These are phyloP conservation scores for Stephania japonica DNA, from an alignment of 164 flowering plant species.

Conservation along the genomic window DNA sequence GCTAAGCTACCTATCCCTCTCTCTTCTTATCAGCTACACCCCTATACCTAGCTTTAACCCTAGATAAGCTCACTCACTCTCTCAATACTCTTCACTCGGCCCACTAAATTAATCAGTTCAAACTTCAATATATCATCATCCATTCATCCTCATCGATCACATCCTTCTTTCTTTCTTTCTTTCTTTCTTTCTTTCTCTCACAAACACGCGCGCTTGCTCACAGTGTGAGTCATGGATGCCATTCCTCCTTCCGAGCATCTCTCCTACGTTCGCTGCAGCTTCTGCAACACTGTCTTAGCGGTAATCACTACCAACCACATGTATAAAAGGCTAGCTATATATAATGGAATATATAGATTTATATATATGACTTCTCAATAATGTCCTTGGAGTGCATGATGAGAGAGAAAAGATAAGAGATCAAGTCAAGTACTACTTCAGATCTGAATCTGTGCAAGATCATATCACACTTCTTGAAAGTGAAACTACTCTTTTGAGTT, in stretches of 20 bases:
- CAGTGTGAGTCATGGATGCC: conserved; percentile 32
- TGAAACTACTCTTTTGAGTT: background rate
- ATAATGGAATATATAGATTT: background rate
- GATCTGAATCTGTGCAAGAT: background rate
- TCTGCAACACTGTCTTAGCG: conserved; percentile 90
- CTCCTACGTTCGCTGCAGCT: conserved; percentile 93
- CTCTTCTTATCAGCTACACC: too few relatives aligned
- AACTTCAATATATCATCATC: background rate
- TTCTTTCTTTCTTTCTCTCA: conserved; percentile 2
- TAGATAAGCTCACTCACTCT: background rate
- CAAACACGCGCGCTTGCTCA: conserved; percentile 4
- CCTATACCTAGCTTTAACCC: too few relatives aligned
- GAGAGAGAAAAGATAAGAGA: background rate
- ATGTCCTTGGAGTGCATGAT: background rate
- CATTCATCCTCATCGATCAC: background rate
- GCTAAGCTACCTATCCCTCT: conserved; percentile 11
- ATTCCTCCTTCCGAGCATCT: conserved; percentile 59
- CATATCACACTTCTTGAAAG: too few relatives aligned
- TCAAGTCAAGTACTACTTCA: background rate
- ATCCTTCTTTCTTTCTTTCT: background rate
- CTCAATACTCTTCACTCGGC: too few relatives aligned
- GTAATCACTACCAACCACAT: conserved; percentile 32
- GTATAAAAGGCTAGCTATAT: too few relatives aligned
- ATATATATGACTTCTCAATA: background rate
- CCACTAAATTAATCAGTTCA: background rate